Conservation (phyloP, 306 rosid species). For the Acacia melanoxylon region DNA sequence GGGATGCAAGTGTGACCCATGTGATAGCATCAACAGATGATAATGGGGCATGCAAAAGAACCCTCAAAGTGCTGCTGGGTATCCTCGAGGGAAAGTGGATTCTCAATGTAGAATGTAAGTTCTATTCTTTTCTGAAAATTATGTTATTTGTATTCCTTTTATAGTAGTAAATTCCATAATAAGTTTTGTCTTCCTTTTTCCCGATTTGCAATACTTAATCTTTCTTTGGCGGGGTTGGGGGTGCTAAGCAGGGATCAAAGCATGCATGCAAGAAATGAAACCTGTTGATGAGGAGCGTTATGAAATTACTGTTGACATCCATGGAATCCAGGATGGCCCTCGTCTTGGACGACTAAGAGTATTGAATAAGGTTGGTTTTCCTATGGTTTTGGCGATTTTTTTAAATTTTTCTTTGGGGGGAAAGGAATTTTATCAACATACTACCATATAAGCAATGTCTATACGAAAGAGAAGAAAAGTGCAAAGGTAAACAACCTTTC, state of each 20-base stretch:
- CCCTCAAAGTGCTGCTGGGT: constrained; percentile 88
- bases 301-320: constrained; percentile 67
- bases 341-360: constrained; percentile 76
- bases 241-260: constrained; percentile 68
- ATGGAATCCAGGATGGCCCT: constrained; percentile 87
- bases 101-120: constrained; percentile 68
- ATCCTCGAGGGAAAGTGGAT: constrained; percentile 96
- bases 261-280: constrained; percentile 63
- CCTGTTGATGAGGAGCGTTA: constrained; percentile 67
- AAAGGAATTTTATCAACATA: neutral
- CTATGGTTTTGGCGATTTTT: neutral
- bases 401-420: neutral
- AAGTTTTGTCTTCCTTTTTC: neutral
- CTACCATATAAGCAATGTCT: neutral
- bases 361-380: constrained; percentile 65
- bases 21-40: constrained; percentile 82
- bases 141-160: neutral
- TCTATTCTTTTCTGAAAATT: constrained; percentile 11
- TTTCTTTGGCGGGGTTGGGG: neutral
- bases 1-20: constrained; percentile 88
- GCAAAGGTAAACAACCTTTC: neutral
- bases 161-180: neutral
- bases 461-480: neutral
- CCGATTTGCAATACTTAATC: neutral
- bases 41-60: constrained; percentile 85